Conservation (phyloP, 305 asterid species). For the Solanum hybrid region DNA sequence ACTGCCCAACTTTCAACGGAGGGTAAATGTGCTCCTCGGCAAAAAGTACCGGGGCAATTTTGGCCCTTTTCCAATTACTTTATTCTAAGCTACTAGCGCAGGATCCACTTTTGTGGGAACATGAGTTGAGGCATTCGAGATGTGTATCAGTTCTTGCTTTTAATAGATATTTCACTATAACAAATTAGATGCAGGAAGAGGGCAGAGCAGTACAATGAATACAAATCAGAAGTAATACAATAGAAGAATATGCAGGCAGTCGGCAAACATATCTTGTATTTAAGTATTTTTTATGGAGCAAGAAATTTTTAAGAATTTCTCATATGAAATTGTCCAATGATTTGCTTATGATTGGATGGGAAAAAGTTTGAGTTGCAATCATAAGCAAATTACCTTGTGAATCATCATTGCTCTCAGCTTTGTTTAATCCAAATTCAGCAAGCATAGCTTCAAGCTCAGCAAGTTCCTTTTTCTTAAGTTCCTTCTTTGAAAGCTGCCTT, state of each 20-base stretch:
- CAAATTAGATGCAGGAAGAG: neutral
- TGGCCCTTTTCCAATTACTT: neutral
- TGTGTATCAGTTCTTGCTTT: neutral
- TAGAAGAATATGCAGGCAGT: neutral
- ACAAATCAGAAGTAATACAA: conserved; percentile 3
- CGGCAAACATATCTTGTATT: neutral
- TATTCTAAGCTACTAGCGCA: neutral
- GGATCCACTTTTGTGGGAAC: neutral
- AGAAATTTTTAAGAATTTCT: neutral
- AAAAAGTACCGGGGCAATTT: neutral
- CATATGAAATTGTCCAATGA: neutral
- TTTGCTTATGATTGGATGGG: neutral
- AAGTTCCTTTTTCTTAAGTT: conserved; percentile 37
- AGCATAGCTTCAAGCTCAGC: conserved; percentile 41
- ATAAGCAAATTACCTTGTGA: conserved; percentile 16
- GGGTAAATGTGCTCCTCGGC: neutral
- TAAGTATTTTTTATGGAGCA: neutral
- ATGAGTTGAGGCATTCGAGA: neutral
- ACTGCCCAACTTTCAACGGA: neutral
- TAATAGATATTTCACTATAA: neutral
- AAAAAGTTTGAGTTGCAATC: neutral
- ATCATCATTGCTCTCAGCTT: conserved; percentile 20
- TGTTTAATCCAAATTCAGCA: conserved; percentile 29
- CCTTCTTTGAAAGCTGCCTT: conserved; percentile 40
- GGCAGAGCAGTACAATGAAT: neutral